Evolutionary conservation across 257 asterid genomes (phyloP), one percentile per base, ranked within the genome.

Genomic region (Ocimum tenuiflorum): DNA sequence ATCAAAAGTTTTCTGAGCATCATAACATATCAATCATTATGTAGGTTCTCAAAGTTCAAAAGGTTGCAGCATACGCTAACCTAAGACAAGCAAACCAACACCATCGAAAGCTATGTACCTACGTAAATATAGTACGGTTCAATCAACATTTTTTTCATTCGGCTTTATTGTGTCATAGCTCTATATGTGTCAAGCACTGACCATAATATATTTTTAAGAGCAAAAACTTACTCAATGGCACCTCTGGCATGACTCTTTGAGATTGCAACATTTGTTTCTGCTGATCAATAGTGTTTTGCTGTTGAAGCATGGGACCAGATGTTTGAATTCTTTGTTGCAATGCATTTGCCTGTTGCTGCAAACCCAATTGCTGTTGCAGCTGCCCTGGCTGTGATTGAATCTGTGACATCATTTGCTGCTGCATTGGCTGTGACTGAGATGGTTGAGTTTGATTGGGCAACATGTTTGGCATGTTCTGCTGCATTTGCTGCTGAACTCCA

Each of bases 401-500:
- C 80, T 91, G 98, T 39, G 91, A 81, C 83, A 89, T 81, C 88
- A 91, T 57, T 50, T 91, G 96, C 65, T 91, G 98, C 68, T 91
- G 94, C 54, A 86, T 72, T 60, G 84, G 85, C 77, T 81, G 96
- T 33, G 86, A 69, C 73, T 88, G 95, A 2, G 88, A 69, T 70
- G 77, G 90, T 72, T 83, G 98, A 74, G 80, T 73, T 80, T 92
- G 99, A 71, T 69, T 83, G 35, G 91, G 88, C 70, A 87, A 66
- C 88, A 82, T 77, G 77, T 68, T 80, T 64, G 82, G 49, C 73
- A 71, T 69, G 73, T 62, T 77, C 71, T 81, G 92, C 76, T 85
- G 95, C 82, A 87, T 80, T 81, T 87, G 96, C 77, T 89, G 97
- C 73, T 87, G 96, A 33, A 50, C 85, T 65, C 83, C 63, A 73